A percentile compares a stretch with the other conserved stretches of the same genome.
These are phyloP conservation scores for Leishmania gerbilli DNA, from an alignment of 208 protist genomes.

Conservation along the genomic window DNA sequence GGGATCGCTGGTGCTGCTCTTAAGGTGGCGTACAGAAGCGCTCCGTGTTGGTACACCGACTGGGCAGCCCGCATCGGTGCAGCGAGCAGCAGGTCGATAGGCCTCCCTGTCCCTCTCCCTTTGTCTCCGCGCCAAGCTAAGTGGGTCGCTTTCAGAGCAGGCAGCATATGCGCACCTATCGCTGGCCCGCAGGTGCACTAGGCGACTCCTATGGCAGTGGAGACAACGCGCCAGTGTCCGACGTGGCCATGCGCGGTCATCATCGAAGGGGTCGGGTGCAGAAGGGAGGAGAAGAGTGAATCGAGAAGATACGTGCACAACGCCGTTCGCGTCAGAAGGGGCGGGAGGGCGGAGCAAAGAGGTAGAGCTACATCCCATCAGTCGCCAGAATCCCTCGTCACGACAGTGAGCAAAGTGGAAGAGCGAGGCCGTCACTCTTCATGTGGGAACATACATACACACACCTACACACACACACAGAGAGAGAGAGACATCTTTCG, in stretches of 20 bases:
- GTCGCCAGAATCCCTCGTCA: not conserved
- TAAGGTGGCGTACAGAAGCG: not conserved
- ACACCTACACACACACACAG: not conserved
- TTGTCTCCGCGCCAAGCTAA: not conserved
- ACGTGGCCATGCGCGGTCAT: not conserved
- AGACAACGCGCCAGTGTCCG: not conserved
- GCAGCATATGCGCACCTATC: not conserved
- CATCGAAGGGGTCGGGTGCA: not conserved
- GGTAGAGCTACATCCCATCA: not conserved
- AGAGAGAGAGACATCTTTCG: not conserved
- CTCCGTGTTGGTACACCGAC: not conserved
- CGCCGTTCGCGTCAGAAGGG: not conserved
- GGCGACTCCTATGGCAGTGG: not conserved
- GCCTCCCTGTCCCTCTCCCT: too few relatives aligned
- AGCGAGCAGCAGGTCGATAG: not conserved
- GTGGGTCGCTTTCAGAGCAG: not conserved
- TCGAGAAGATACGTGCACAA: not conserved
- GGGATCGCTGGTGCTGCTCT: not conserved
- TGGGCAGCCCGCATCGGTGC: not conserved
- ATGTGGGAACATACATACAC: not conserved
- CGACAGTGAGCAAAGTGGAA: not conserved
- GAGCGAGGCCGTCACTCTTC: too few relatives aligned
- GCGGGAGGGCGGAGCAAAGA: not conserved
- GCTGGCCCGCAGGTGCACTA: not conserved
- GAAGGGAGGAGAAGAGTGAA: not conserved